Base-by-base conservation (phyloP, 2,329 filamentous ascomycete species). In the Colletotrichum abscissum region DNA sequence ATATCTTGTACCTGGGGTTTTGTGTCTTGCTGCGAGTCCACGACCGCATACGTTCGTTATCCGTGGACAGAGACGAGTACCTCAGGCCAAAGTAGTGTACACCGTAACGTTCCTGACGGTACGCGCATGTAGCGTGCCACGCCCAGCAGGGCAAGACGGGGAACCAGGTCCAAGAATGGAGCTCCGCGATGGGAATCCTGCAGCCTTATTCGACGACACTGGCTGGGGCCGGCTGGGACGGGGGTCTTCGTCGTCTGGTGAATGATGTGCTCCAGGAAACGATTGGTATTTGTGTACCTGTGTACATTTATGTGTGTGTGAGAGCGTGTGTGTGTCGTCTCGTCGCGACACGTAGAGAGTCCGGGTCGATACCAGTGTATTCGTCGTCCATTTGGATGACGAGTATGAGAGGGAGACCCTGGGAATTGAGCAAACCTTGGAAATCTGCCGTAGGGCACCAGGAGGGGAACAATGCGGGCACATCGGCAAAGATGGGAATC, bases 151-250 rank as follows among this genome's bases (percentile, higher is more conserved):
- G 66, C 66, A 69, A 52, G 58, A 64, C 66, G 54, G 42, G 9
- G 30, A 33, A 64, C 66, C 69, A 69, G 68, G 52, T 19, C 54
- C 55, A 59, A 66, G 63, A 22, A 69, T 69, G 70, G 70, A 46
- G 30, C 33, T 58, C 63, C 28, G 59, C 57, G 35, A 22, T 26
- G 54, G 55, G 35, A 64, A 68, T 73, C 26, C 69, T 72, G 69
- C 55, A 72, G 63, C 69, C 72, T 72, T 72, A 74, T 74, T 74
- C 72, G 72, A 73, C 55, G 63, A 73, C 28, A 33, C n/a, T 42
- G 54, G 30, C 55, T 55, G 55, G 58, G 46, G 22, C 42, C 59
- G 30, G 49, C 35, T n/a, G 26, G 35, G 30, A 59, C 55, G 59
- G 59, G 71, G 63, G 22, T 28, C 24, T 35, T 67, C 22, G 63